Conservation (phyloP, 306 rosid species). For the Datisca glomerata region DNA sequence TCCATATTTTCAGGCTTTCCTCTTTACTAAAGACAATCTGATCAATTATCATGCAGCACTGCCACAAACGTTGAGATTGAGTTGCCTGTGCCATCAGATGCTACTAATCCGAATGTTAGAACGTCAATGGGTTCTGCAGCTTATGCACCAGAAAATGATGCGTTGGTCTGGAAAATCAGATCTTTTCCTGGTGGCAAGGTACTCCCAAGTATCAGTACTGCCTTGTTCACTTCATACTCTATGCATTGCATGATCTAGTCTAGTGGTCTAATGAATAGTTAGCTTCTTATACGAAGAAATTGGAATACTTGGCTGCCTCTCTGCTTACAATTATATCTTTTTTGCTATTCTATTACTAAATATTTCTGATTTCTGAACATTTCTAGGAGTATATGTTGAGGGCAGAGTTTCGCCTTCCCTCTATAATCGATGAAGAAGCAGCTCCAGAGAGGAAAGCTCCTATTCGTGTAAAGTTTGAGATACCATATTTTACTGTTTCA, state of each 20-base stretch:
- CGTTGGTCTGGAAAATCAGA: slow-evolving; percentile 85
- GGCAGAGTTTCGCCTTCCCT: slow-evolving; percentile 92
- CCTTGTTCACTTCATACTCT: neutral
- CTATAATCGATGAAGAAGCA: slow-evolving; percentile 77
- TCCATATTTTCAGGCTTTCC: slow-evolving; percentile 10
- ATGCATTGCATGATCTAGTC: too few species aligned
- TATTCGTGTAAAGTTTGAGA: slow-evolving; percentile 91
- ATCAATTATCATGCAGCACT: slow-evolving; percentile 43
- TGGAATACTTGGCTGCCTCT: too few species aligned
- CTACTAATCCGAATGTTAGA: slow-evolving; percentile 80
- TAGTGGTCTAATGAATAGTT: too few species aligned
- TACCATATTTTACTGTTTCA: slow-evolving; percentile 94
- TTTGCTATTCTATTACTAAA: neutral
- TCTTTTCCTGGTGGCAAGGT: slow-evolving; percentile 99
- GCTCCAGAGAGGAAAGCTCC: slow-evolving; percentile 95
- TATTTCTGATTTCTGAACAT: slow-evolving; percentile 9
- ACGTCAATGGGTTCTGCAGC: slow-evolving; percentile 97
- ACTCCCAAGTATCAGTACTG: too few species aligned
- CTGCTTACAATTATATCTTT: too few species aligned
- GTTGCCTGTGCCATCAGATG: slow-evolving; percentile 85
- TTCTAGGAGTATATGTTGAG: slow-evolving; percentile 87
- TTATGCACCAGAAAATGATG: slow-evolving; percentile 94
- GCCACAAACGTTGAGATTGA: slow-evolving; percentile 93
- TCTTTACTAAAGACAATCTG: slow-evolving; percentile 20
- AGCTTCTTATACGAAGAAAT: too few species aligned